A percentile compares a stretch with the other conserved stretches of the same genome.
Conservation (phyloP, 169 alveolate species). For the Theileria luwenshuni region DNA sequence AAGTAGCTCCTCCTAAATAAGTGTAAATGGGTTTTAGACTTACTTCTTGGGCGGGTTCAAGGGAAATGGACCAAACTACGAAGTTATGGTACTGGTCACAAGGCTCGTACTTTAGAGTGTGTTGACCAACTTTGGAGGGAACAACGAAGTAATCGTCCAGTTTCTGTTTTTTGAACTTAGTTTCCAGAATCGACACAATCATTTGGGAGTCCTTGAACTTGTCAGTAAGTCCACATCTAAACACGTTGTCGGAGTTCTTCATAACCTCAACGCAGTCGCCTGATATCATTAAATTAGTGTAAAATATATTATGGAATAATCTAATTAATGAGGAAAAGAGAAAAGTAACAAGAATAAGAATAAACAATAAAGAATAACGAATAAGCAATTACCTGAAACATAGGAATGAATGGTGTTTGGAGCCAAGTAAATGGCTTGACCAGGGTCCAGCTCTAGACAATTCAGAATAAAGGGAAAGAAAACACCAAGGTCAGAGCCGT, state of each 20-base stretch:
- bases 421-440: slow-evolving; percentile 87
- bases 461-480: slow-evolving; percentile 86
- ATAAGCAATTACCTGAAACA: slow-evolving; percentile 60
- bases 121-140: slow-evolving; percentile 17
- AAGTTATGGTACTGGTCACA: slow-evolving; percentile 47
- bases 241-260: slow-evolving; percentile 94
- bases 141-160: slow-evolving; percentile 18
- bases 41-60: slow-evolving; percentile 26
- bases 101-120: slow-evolving; percentile 25
- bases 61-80: slow-evolving; percentile 21
- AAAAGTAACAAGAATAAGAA: too few relatives aligned
- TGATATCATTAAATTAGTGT: neutral
- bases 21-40: slow-evolving; percentile 2
- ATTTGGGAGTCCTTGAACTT: slow-evolving; percentile 82
- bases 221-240: slow-evolving; percentile 95
- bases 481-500: slow-evolving; percentile 87
- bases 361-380: too few relatives aligned
- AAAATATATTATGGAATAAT: neutral
- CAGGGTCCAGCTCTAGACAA: slow-evolving; percentile 81
- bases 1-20: slow-evolving; percentile 28
- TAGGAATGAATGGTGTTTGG: slow-evolving; percentile 94
- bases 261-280: slow-evolving; percentile 93
- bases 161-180: slow-evolving; percentile 8
- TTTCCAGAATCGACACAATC: slow-evolving; percentile 19
- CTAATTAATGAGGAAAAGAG: neutral